Evolutionary conservation across 2,329 filamentous ascomycete species (phyloP).

Genomic region (Colletotrichum endophyticum): DNA sequence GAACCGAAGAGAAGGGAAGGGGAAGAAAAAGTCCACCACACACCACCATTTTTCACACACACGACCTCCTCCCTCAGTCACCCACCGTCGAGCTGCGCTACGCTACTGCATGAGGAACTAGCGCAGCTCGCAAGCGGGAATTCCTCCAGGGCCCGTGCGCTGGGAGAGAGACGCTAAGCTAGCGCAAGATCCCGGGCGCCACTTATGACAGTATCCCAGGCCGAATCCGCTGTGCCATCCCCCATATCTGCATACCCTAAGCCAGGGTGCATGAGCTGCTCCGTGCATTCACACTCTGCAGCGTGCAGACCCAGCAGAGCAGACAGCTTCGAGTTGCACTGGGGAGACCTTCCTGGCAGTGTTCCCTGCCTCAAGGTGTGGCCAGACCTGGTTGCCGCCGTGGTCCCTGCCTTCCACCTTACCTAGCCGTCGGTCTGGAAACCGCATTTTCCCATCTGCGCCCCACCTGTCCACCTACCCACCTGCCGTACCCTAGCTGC

Average conservation of each 20-base stretch:
- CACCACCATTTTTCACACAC: neutral
- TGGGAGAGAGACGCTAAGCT: neutral
- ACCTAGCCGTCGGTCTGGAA: conserved; percentile 18
- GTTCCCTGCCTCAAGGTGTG: neutral
- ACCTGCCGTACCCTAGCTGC: neutral
- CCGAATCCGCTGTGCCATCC: neutral
- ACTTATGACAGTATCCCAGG: conserved; percentile 8
- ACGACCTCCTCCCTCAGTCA: neutral
- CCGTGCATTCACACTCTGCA: neutral
- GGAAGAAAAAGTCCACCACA: conserved; percentile 1
- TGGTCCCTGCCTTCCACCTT: neutral
- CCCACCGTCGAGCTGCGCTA: neutral
- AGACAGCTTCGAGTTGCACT: neutral
- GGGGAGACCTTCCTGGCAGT: neutral
- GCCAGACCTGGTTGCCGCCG: neutral
- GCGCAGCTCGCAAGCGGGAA: conserved; percentile 7
- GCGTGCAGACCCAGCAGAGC: neutral
- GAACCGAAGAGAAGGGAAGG: neutral
- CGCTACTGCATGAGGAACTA: conserved; percentile 16
- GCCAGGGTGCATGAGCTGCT: conserved; percentile 9
- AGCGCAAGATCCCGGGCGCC: conserved; percentile 9
- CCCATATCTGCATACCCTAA: neutral
- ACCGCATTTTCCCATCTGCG: neutral
- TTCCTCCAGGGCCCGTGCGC: conserved; percentile 6
- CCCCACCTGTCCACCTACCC: neutral